phyloP scores from a whole-genome alignment of 306 rosid species.

The Lathyrus oleraceus region DNA sequence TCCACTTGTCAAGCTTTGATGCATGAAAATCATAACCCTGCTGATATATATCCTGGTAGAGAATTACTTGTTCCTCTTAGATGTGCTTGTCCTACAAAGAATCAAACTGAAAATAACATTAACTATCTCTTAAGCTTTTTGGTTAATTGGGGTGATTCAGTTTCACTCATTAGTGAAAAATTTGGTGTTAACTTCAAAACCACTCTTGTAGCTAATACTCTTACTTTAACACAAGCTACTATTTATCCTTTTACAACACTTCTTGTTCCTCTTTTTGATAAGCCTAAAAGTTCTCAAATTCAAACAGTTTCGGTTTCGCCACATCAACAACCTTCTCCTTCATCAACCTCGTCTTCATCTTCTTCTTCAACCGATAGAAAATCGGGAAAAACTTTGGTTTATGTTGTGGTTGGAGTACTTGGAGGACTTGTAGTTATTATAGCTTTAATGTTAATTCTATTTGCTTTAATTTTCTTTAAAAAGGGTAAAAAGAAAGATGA shows the following conservation, averaged over 20 bases:
- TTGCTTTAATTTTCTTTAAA: conserved; percentile 35
- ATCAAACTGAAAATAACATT: conserved; percentile 57
- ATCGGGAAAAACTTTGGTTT: conserved; percentile 66
- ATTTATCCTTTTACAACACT: conserved; percentile 61
- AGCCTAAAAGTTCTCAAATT: conserved; percentile 56
- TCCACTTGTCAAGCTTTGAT: conserved; percentile 74
- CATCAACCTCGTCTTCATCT: conserved; percentile 37
- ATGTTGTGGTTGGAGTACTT: conserved; percentile 57
- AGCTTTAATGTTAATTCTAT: conserved; percentile 35
- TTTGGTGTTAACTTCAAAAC: conserved; percentile 41
- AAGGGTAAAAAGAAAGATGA: conserved; percentile 34
- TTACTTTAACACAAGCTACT: conserved; percentile 30
- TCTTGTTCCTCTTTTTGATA: conserved; percentile 67
- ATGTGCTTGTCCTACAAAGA: conserved; percentile 91
- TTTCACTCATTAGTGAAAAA: conserved; percentile 35
- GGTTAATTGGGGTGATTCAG: conserved; percentile 44
- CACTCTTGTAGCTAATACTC: conserved; percentile 63
- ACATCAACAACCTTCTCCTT: conserved; percentile 36
- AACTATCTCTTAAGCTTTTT: conserved; percentile 64
- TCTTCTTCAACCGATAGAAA: conserved; percentile 32
- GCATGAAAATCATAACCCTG: conserved; percentile 41
- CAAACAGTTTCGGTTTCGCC: conserved; percentile 38
- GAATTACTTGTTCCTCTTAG: conserved; percentile 67
- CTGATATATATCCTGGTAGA: conserved; percentile 39
- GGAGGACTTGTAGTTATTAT: conserved; percentile 46